Conservation (phyloP, 31 red algal genomes). For the Odonthalia washingtoniensis region DNA sequence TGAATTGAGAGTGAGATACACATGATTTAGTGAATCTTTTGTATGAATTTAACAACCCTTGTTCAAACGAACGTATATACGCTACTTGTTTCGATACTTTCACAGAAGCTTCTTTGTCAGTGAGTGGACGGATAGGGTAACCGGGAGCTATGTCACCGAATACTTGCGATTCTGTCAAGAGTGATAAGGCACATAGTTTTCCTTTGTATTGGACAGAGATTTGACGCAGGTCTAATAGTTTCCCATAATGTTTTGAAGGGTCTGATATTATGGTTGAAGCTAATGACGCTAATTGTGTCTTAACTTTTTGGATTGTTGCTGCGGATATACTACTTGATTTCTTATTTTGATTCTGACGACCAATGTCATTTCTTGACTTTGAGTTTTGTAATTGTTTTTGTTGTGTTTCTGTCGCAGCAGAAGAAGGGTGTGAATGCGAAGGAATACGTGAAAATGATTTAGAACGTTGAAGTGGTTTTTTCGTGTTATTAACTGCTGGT, state of each 20-base stretch:
- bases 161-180: slow-evolving; percentile 80
- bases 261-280: slow-evolving; percentile 51
- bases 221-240: slow-evolving; percentile 41
- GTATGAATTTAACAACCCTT: slow-evolving; percentile 54
- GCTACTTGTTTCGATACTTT: slow-evolving; percentile 77
- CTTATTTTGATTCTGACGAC: too few species aligned
- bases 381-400: too few species aligned
- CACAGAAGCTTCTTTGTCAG: slow-evolving; percentile 67
- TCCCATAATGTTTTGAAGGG: slow-evolving; percentile 32
- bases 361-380: too few species aligned
- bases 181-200: slow-evolving; percentile 45
- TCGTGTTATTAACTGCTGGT: too few species aligned
- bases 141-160: slow-evolving; percentile 71
- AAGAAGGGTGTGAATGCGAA: too few species aligned
- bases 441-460: too few species aligned
- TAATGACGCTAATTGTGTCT: slow-evolving; percentile 38
- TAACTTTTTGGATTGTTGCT: slow-evolving; percentile 1
- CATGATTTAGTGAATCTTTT: slow-evolving; percentile 61
- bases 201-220: slow-evolving; percentile 39
- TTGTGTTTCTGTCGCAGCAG: too few species aligned
- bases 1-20: too few species aligned
- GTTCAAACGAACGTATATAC: slow-evolving; percentile 66
- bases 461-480: too few species aligned
- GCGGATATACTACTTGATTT: too few species aligned
- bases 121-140: slow-evolving; percentile 66